A percentile compares a stretch with the other conserved stretches of the same genome.
Evolutionary conservation across 2,329 filamentous ascomycete species (phyloP).

Genomic region (Aspergillus ruber): DNA sequence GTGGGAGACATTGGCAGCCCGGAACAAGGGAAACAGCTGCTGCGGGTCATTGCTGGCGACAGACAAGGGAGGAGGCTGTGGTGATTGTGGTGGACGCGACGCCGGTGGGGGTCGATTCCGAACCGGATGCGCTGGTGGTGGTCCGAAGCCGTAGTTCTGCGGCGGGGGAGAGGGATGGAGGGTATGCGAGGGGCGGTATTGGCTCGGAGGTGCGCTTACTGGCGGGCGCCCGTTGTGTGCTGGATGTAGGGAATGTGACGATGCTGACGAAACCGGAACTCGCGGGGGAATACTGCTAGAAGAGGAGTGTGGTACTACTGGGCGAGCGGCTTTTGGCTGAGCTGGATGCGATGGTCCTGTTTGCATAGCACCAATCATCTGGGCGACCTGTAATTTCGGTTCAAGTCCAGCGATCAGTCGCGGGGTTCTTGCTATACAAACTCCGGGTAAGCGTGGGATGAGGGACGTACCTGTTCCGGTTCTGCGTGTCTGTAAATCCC

Average conservation of each 20-base stretch:
- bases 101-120: slow-evolving; percentile 50
- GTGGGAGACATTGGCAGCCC: slow-evolving; percentile 73
- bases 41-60: slow-evolving; percentile 47
- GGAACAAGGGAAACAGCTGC: slow-evolving; percentile 74
- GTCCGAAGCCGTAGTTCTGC: slow-evolving; percentile 45
- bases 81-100: slow-evolving; percentile 61
- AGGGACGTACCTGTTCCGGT: slow-evolving; percentile 57
- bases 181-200: slow-evolving; percentile 28
- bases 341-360: slow-evolving; percentile 22
- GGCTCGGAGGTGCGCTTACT: slow-evolving; percentile 11
- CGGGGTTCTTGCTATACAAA: not conserved
- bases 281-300: slow-evolving; percentile 21
- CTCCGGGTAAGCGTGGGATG: not conserved
- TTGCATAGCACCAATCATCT: slow-evolving; percentile 36
- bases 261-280: slow-evolving; percentile 20
- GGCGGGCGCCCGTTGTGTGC: slow-evolving; percentile 14
- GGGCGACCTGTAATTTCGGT: slow-evolving; percentile 33
- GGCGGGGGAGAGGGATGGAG: slow-evolving; percentile 38
- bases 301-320: slow-evolving; percentile 13
- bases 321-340: slow-evolving; percentile 21
- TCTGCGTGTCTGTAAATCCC: slow-evolving; percentile 58
- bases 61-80: slow-evolving; percentile 48
- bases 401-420: slow-evolving; percentile 1
- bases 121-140: slow-evolving; percentile 46
- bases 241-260: slow-evolving; percentile 8